Evolutionary conservation across 1,284 basidiomycete species (phyloP).

Genomic region (Fomitopsis pinicola): DNA sequence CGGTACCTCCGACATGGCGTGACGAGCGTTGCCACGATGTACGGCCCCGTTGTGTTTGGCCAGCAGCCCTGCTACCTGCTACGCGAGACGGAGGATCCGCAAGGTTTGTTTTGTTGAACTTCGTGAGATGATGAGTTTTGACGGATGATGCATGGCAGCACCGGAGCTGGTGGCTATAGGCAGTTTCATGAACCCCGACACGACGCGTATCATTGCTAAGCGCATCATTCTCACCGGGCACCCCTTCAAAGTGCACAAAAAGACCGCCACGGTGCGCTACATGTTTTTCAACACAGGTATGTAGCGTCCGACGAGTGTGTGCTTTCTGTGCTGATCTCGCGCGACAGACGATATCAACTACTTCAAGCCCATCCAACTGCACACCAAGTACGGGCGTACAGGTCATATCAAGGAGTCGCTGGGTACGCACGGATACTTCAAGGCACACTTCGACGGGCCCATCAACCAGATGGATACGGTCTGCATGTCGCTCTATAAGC

Average conservation of each 20-base stretch:
- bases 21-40: slow-evolving; percentile 83
- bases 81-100: slow-evolving; percentile 57
- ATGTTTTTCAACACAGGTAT: slow-evolving; percentile 94
- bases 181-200: slow-evolving; percentile 84
- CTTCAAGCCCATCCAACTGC: slow-evolving; percentile 89
- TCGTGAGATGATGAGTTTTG: neutral
- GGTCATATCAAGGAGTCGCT: slow-evolving; percentile 92
- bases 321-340: slow-evolving; percentile 8
- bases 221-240: slow-evolving; percentile 92
- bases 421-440: slow-evolving; percentile 99
- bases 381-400: slow-evolving; percentile 90
- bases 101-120: slow-evolving; percentile 47
- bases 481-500: slow-evolving; percentile 89
- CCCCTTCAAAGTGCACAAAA: slow-evolving; percentile 97
- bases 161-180: slow-evolving; percentile 91
- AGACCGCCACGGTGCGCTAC: slow-evolving; percentile 95
- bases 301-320: slow-evolving; percentile 15
- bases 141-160: slow-evolving; percentile 35
- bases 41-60: slow-evolving; percentile 89
- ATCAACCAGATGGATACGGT: slow-evolving; percentile 96
- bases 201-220: slow-evolving; percentile 90
- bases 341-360: slow-evolving; percentile 82
- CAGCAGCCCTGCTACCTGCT: slow-evolving; percentile 77
- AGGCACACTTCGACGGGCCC: slow-evolving; percentile 94
- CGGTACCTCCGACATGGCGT: slow-evolving; percentile 84